These are phyloP conservation scores for Calonectria ilicicola DNA, from an alignment of 2,329 filamentous ascomycete species.

Conservation along the genomic window DNA sequence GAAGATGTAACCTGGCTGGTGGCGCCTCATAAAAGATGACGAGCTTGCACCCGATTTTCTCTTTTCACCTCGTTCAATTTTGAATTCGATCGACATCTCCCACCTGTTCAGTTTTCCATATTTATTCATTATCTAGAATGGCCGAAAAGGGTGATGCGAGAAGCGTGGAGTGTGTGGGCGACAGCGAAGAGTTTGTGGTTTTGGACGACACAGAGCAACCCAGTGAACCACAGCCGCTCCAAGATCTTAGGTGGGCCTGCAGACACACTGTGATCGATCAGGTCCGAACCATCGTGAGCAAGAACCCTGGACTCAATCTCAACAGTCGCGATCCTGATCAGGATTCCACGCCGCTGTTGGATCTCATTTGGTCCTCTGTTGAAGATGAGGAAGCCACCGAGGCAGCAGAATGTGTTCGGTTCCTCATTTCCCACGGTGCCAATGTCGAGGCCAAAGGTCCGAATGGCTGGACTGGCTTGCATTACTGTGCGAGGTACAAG, in stretches of 20 bases:
- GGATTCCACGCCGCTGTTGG: not conserved
- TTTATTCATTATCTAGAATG: not conserved
- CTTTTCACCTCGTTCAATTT: not conserved
- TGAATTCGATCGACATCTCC: not conserved
- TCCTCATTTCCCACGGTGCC: not conserved
- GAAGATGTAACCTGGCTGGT: not conserved
- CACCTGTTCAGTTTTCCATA: not conserved
- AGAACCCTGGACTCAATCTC: conserved; percentile 9
- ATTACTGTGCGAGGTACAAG: conserved; percentile 10
- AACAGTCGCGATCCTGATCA: conserved; percentile 4
- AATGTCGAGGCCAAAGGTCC: not conserved
- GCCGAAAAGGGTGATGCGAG: not conserved
- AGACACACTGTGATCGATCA: not conserved
- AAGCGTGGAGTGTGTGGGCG: not conserved
- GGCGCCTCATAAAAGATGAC: not conserved
- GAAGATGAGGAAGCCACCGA: not conserved
- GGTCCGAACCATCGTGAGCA: not conserved
- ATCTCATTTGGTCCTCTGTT: not conserved
- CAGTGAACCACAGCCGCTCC: not conserved
- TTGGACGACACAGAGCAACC: not conserved
- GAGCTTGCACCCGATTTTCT: not conserved
- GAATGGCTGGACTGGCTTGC: conserved; percentile 9
- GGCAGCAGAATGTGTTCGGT: not conserved
- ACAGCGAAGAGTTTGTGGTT: not conserved
- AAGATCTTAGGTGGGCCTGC: conserved; percentile 1